Conservation (phyloP, 2,329 filamentous ascomycete genomes). For the Seiridium cupressi region DNA sequence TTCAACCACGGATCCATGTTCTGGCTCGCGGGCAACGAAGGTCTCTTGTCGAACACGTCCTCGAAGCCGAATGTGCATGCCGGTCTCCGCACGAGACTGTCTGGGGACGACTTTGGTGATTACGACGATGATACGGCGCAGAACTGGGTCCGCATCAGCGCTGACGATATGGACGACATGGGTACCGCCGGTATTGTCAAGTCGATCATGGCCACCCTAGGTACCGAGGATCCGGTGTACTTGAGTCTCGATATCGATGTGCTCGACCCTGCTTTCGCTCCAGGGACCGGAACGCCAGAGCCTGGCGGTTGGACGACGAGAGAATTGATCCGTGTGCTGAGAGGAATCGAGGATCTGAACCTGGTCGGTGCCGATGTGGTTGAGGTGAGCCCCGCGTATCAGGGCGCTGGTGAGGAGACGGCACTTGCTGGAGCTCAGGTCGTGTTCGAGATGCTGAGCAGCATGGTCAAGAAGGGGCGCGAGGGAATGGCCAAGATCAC, state of each 20-base stretch:
- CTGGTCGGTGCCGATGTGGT: slow-evolving; percentile 88
- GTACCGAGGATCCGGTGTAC: slow-evolving; percentile 76
- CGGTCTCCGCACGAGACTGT: slow-evolving; percentile 75
- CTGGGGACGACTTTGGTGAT: slow-evolving; percentile 56
- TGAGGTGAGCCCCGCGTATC: slow-evolving; percentile 83
- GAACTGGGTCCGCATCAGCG: slow-evolving; percentile 76
- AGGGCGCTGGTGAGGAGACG: slow-evolving; percentile 76
- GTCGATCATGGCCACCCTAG: slow-evolving; percentile 69
- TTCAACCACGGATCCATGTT: slow-evolving; percentile 94
- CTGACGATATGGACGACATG: slow-evolving; percentile 84
- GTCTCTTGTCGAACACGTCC: slow-evolving; percentile 70
- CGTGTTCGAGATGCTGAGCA: slow-evolving; percentile 81
- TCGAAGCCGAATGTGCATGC: slow-evolving; percentile 76
- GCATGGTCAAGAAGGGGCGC: slow-evolving; percentile 60
- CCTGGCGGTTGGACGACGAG: slow-evolving; percentile 88
- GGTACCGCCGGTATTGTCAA: slow-evolving; percentile 69
- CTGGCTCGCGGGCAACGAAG: slow-evolving; percentile 81
- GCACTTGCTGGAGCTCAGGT: slow-evolving; percentile 82
- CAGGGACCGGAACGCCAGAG: slow-evolving; percentile 85
- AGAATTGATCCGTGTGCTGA: slow-evolving; percentile 79
- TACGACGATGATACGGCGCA: slow-evolving; percentile 72
- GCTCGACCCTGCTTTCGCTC: slow-evolving; percentile 63
- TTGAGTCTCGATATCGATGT: slow-evolving; percentile 77
- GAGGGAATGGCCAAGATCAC: slow-evolving; percentile 21
- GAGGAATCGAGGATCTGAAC: slow-evolving; percentile 80